Evolutionary conservation across 129 eudicot species (phyloP), one percentile per base, ranked within the genome.

Genomic region (Flaveria sonorensis): DNA sequence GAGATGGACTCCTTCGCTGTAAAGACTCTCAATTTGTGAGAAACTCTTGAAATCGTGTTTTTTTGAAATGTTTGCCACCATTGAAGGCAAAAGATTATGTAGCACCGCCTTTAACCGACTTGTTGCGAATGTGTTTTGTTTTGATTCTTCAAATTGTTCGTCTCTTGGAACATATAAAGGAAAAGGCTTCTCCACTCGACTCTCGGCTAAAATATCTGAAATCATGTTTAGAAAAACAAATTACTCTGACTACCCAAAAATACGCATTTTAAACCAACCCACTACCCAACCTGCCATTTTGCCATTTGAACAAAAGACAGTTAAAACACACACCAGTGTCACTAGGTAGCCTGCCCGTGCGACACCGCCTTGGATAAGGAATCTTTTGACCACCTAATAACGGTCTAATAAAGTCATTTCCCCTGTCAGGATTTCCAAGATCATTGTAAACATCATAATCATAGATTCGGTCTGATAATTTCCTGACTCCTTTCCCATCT

Each of bases 131-230:
- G 97, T 79, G n/a, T 85, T 84, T 63, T 75, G 79, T 57, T 94
- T 94, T 13, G 89, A 84, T 79, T 94, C 98, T 81, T 94, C 98
- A 50, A 94, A 91, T 59, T 85, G 93, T 85, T 94, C 98, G 48
- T 94, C 98, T 76, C 97, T 85, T 15, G 98, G 98, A 72, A 94
- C 97, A 26, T 94, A 94, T 86, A 89, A 83, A 23, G 98, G 97
- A 61, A 85, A 71, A 43, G 96, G 96, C 84, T 91, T 91, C 85
- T 94, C 97, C 76, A 94, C 93, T 47, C 97, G 84, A 71, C 96
- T 91, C 83, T 94, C 97, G 0, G 83, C 77, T 52, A 51, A 56
- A 62, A 84, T 52, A 86, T 94, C 98, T 91, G 77, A 26, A 80
- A 39, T 55, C 47, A 60, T 11, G 0, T 45, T 8, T 8, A 45